These are phyloP conservation scores for Beauveria medogensis DNA, from an alignment of 2,329 filamentous ascomycete genomes.

Conservation along the genomic window DNA sequence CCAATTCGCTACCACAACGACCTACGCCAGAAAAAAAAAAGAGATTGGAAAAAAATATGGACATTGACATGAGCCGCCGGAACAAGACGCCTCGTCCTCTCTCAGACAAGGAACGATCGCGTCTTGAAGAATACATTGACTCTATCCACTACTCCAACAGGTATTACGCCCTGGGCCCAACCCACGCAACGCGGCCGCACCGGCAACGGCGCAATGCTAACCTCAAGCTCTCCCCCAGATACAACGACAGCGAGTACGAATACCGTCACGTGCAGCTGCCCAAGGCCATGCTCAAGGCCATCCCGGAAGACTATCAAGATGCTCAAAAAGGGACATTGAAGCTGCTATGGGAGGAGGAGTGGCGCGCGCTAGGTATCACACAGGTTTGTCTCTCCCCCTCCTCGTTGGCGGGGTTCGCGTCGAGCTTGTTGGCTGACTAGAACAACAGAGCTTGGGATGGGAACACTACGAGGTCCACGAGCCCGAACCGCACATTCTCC, in stretches of 20 bases:
- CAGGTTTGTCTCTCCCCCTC: conserved; percentile 52
- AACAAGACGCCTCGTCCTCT: conserved; percentile 80
- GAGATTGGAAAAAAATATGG: conserved; percentile 20
- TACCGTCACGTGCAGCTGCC: conserved; percentile 97
- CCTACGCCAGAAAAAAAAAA: not conserved
- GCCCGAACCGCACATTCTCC: conserved; percentile 92
- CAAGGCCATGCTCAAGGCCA: conserved; percentile 96
- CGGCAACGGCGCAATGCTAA: conserved; percentile 4
- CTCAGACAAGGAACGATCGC: conserved; percentile 70
- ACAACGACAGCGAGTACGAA: conserved; percentile 86
- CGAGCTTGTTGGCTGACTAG: not conserved
- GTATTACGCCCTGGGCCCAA: conserved; percentile 40
- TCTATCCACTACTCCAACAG: conserved; percentile 91
- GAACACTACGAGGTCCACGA: conserved; percentile 99
- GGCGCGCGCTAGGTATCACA: conserved; percentile 93
- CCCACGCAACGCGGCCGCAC: not conserved
- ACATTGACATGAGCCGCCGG: conserved; percentile 74
- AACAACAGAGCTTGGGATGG: conserved; percentile 82
- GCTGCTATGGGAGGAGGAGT: conserved; percentile 96
- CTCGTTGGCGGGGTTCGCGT: not conserved
- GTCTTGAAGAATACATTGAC: conserved; percentile 85
- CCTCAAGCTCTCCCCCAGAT: conserved; percentile 46
- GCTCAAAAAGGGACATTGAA: conserved; percentile 84
- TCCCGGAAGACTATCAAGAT: conserved; percentile 93
- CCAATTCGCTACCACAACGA: not conserved